Evolutionary conservation across 129 eudicot genomes (phyloP).

Genomic region (Scalesia atractyloides): DNA sequence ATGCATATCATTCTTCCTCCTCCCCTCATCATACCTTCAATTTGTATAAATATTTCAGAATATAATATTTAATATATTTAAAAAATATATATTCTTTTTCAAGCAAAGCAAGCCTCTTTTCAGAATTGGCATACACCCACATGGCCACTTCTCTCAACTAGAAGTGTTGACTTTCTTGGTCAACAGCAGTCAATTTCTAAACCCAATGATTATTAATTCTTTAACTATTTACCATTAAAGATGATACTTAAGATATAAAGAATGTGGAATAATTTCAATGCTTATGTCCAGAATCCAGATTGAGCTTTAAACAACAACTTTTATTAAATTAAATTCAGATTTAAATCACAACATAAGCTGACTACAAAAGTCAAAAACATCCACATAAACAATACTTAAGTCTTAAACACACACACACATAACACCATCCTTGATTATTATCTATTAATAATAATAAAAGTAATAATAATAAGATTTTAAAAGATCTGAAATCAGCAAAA

Average conservation of each 20-base stretch:
- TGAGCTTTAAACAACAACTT: not conserved
- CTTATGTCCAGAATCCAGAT: not conserved
- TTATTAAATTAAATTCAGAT: not conserved
- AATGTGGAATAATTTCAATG: not conserved
- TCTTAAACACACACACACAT: not conserved
- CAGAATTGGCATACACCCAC: not conserved
- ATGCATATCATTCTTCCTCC: constrained; percentile 36
- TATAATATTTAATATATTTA: not conserved
- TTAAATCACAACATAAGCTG: not conserved
- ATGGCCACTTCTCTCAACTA: not conserved
- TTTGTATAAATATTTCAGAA: not conserved
- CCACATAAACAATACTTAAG: not conserved
- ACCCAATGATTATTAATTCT: not conserved
- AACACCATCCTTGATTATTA: constrained; percentile 4
- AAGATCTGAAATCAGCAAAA: not conserved
- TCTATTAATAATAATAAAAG: not conserved
- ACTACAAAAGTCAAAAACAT: not conserved
- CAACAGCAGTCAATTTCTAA: not conserved
- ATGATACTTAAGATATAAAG: not conserved
- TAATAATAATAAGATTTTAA: not conserved
- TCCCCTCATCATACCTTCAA: constrained; percentile 37
- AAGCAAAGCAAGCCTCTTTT: not conserved
- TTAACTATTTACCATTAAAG: not conserved
- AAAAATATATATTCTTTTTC: not conserved
- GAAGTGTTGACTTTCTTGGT: not conserved